Percentiles rank a stretch among this genome's conserved stretches.
Evolutionary conservation across 805 yeast species (phyloP).

Genomic region (Kazachstania martiniae): DNA sequence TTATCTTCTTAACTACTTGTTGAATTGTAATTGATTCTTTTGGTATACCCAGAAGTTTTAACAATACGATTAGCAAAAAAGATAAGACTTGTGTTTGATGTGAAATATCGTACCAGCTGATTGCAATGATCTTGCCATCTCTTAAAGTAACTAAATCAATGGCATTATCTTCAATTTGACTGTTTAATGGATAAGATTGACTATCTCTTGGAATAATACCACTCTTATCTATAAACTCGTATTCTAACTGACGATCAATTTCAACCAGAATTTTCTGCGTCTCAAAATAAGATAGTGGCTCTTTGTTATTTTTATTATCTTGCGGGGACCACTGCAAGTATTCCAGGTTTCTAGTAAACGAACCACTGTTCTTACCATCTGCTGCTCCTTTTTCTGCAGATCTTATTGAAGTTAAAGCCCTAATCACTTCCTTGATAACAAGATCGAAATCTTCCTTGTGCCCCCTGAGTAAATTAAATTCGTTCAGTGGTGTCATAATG

Average conservation of each 20-base stretch:
- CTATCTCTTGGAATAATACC: constrained; percentile 26
- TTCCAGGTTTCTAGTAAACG: constrained; percentile 18
- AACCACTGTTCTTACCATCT: constrained; percentile 12
- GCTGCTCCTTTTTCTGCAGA: constrained; percentile 15
- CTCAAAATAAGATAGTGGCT: constrained; percentile 21
- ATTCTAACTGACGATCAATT: constrained; percentile 26
- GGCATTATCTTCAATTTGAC: constrained; percentile 25
- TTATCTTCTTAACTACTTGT: constrained; percentile 25
- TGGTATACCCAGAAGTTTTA: constrained; percentile 26
- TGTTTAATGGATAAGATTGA: constrained; percentile 27
- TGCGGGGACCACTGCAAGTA: constrained; percentile 22
- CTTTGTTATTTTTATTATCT: constrained; percentile 5
- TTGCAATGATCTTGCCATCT: constrained; percentile 22
- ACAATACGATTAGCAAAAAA: constrained; percentile 23
- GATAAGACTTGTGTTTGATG: constrained; percentile 30
- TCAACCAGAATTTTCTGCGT: constrained; percentile 27
- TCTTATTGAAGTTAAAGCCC: constrained; percentile 22
- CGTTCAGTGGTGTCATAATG: constrained; percentile 28
- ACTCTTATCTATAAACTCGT: constrained; percentile 26
- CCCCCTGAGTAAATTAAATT: constrained; percentile 27
- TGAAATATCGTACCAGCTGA: constrained; percentile 30
- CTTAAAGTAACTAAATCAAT: constrained; percentile 23
- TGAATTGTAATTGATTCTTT: constrained; percentile 25
- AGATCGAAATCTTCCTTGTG: constrained; percentile 29
- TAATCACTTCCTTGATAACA: constrained; percentile 27